phyloP scores from a whole-genome alignment of 768 basidiomycete genomes.

The Amanita fuliginea region DNA sequence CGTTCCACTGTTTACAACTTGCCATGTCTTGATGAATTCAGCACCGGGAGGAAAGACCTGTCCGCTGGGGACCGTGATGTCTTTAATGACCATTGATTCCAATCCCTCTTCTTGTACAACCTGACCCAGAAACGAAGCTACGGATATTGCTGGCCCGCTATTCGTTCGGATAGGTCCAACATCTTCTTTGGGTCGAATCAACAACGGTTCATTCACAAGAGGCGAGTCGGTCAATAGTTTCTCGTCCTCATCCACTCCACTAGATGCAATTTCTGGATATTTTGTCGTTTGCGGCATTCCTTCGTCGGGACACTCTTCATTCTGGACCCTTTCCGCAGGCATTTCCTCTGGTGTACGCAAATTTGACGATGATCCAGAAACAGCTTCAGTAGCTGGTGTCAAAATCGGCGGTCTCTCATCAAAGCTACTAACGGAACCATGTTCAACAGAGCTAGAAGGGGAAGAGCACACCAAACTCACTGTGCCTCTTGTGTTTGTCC shows the following conservation, averaged over 20 bases:
- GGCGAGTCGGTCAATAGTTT: background rate
- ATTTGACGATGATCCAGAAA: background rate
- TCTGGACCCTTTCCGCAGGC: background rate
- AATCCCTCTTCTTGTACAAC: background rate
- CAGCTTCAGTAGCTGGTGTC: background rate
- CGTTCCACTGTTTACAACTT: constrained; percentile 54
- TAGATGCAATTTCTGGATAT: background rate
- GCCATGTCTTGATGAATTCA: constrained; percentile 81
- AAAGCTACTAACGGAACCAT: too few species aligned
- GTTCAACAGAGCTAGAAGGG: background rate
- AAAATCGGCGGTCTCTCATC: background rate
- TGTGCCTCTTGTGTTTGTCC: too few species aligned
- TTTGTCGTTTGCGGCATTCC: too few species aligned
- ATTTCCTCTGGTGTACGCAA: background rate
- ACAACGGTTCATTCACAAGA: background rate
- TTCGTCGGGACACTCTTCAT: background rate
- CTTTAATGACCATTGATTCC: constrained; percentile 36
- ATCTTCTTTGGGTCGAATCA: background rate
- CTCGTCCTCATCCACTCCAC: constrained; percentile 12
- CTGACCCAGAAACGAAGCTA: background rate
- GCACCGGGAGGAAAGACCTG: constrained; percentile 74
- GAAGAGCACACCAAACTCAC: background rate
- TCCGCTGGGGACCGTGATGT: constrained; percentile 66
- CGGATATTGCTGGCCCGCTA: background rate
- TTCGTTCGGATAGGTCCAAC: background rate